Conservation (phyloP, 2,329 filamentous ascomycete species). For the Diaporthe citriasiana region DNA sequence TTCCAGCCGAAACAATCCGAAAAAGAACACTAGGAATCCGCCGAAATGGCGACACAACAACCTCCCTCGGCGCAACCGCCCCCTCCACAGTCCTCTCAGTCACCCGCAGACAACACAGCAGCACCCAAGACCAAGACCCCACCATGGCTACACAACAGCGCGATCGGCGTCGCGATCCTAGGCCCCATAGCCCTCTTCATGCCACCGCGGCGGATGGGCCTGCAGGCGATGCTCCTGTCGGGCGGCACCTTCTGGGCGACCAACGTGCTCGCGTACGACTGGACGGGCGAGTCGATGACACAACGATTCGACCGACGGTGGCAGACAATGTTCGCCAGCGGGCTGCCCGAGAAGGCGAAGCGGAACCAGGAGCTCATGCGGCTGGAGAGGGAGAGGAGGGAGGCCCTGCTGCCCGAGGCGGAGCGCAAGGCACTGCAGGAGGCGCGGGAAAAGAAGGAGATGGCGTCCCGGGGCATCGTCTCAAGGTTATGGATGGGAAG, state of each 20-base stretch:
- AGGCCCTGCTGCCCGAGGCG: conserved; percentile 51
- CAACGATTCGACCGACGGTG: conserved; percentile 61
- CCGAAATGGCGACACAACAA: conserved; percentile 40
- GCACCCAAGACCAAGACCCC: conserved; percentile 46
- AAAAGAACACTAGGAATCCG: not conserved
- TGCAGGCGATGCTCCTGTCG: conserved; percentile 65
- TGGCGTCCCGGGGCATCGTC: conserved; percentile 50
- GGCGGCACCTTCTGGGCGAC: conserved; percentile 66
- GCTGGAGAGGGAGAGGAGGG: conserved; percentile 59
- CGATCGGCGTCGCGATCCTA: conserved; percentile 63
- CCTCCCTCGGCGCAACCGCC: conserved; percentile 34
- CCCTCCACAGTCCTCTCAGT: conserved; percentile 12
- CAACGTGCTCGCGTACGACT: conserved; percentile 70
- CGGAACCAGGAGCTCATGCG: conserved; percentile 62
- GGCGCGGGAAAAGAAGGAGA: conserved; percentile 43
- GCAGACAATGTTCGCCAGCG: conserved; percentile 61
- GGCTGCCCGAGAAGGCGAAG: conserved; percentile 70
- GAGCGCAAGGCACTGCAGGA: conserved; percentile 52
- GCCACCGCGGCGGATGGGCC: conserved; percentile 65
- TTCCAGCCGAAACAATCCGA: not conserved
- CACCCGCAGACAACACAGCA: conserved; percentile 13
- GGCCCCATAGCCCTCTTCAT: conserved; percentile 63
- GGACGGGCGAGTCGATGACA: conserved; percentile 67
- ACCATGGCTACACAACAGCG: conserved; percentile 60
- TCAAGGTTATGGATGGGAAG: conserved; percentile 71